Evolutionary conservation across 176 grass and related monocot species (phyloP).

Genomic region (Saccharum officinarum): DNA sequence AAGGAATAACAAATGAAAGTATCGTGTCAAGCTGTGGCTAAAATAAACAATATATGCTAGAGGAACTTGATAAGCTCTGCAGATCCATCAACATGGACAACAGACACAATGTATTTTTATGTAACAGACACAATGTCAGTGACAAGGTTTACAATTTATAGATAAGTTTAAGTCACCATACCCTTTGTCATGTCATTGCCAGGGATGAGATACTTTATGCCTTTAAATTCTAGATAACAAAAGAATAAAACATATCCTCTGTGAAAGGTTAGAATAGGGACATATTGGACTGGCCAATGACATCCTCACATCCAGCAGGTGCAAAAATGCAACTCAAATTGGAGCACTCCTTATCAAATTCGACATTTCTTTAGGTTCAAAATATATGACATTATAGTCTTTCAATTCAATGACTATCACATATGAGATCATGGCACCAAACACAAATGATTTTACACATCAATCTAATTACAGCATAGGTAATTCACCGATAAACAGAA

Average conservation of each 20-base stretch:
- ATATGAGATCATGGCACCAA: not conserved
- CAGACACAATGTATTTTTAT: not conserved
- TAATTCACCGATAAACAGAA: not conserved
- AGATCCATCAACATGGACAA: not conserved
- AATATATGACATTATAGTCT: not conserved
- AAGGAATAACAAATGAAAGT: slow-evolving; percentile 16
- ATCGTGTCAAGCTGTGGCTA: slow-evolving; percentile 2
- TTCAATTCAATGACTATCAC: not conserved
- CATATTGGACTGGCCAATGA: not conserved
- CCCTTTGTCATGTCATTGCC: not conserved
- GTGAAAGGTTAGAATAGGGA: not conserved
- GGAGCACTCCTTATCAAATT: slow-evolving; percentile 1
- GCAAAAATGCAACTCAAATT: slow-evolving; percentile 11
- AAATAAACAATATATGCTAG: slow-evolving; percentile 26
- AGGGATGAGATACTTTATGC: not conserved
- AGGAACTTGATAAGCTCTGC: not conserved
- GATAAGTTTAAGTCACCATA: slow-evolving; percentile 17
- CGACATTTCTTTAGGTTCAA: not conserved
- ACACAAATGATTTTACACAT: slow-evolving; percentile 26
- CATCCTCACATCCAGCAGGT: slow-evolving; percentile 19
- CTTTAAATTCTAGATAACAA: slow-evolving; percentile 16
- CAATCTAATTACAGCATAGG: slow-evolving; percentile 12
- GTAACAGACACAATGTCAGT: not conserved
- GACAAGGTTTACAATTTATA: not conserved
- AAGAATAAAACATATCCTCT: not conserved